A percentile compares a stretch with the other conserved stretches of the same genome.
Evolutionary conservation across 495 filamentous ascomycete species (phyloP).

Genomic region (Immersiella caudata): DNA sequence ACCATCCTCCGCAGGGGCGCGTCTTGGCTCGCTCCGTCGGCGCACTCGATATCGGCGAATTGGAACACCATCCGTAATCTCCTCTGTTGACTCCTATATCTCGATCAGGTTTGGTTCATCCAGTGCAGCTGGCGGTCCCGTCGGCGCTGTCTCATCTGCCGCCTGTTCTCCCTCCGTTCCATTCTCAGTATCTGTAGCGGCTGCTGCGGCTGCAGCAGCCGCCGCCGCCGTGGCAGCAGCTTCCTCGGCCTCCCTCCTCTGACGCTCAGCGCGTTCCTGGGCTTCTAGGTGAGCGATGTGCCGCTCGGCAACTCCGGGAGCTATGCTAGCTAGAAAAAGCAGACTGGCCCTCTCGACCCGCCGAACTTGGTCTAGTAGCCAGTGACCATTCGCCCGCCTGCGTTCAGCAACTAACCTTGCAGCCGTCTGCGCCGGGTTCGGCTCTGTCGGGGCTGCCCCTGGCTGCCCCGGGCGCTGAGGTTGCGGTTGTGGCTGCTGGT

Average conservation of each 20-base stretch:
- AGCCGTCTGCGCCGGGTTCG: slow-evolving; percentile 57
- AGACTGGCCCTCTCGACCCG: slow-evolving; percentile 74
- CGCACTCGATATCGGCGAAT: no score
- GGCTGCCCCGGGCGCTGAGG: slow-evolving; percentile 21
- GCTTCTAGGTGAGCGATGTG: slow-evolving; percentile 73
- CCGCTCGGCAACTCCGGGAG: slow-evolving; percentile 82
- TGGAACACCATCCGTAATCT: no score
- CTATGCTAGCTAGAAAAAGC: slow-evolving; percentile 81
- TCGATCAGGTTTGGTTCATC: slow-evolving; percentile 1
- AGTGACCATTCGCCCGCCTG: slow-evolving; percentile 49
- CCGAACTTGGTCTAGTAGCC: slow-evolving; percentile 61
- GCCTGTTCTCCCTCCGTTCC: slow-evolving; percentile 8
- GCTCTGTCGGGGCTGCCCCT: slow-evolving; percentile 27
- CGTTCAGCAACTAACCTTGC: slow-evolving; percentile 57
- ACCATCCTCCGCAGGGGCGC: no score
- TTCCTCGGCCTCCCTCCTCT: slow-evolving; percentile 51
- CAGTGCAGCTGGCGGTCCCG: neutral
- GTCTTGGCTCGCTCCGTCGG: no score
- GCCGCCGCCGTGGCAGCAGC: slow-evolving; percentile 40
- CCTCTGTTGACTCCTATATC: neutral
- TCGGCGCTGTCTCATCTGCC: neutral
- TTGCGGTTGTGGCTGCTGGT: slow-evolving; percentile 29
- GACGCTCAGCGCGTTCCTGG: slow-evolving; percentile 56
- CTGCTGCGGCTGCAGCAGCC: slow-evolving; percentile 27
- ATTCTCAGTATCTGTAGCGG: slow-evolving; percentile 14